These are phyloP conservation scores for Solanum sitiens DNA, from an alignment of 257 asterid species.

Conservation along the genomic window DNA sequence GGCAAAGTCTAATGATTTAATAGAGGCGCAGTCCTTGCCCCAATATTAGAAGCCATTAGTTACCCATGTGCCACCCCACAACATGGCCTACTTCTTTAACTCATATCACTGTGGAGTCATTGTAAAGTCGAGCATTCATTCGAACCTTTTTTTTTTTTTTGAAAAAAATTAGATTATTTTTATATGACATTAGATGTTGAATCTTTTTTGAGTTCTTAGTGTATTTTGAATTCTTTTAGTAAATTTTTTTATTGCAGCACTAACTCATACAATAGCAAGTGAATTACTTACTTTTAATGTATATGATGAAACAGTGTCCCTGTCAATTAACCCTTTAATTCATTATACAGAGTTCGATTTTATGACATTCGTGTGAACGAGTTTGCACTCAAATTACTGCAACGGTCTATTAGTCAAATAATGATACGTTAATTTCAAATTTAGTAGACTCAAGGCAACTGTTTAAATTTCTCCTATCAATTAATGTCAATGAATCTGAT, in stretches of 20 bases:
- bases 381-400: neutral
- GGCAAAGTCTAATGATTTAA: neutral
- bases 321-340: neutral
- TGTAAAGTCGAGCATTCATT: neutral
- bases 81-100: neutral
- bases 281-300: neutral
- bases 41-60: slow-evolving; percentile 25
- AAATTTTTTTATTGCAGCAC: neutral
- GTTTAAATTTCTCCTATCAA: neutral
- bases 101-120: neutral
- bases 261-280: neutral
- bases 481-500: neutral
- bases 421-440: neutral
- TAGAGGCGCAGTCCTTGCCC: slow-evolving; percentile 4
- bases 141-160: rapidly evolving
- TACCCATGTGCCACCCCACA: slow-evolving; percentile 38
- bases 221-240: no score
- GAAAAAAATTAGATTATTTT: no score
- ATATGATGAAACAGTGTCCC: neutral
- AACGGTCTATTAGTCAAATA: neutral
- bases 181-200: no score
- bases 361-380: neutral
- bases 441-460: neutral
- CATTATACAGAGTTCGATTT: neutral
- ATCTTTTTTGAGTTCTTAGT: no score